Conservation (phyloP, 2,329 filamentous ascomycete species). For the Cordyceps sp. region DNA sequence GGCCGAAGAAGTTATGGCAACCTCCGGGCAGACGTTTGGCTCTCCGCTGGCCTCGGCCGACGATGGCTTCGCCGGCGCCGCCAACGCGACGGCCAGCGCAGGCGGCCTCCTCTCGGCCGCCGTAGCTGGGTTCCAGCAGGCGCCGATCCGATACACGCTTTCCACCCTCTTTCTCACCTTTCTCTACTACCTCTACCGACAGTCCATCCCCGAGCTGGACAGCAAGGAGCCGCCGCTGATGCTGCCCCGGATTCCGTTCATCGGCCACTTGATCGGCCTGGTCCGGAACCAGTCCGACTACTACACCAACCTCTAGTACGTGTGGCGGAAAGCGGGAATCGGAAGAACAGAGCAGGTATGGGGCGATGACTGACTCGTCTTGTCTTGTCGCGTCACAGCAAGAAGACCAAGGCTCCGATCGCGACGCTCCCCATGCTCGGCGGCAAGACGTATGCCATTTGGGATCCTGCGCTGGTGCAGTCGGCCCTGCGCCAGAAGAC, state of each 20-base stretch:
- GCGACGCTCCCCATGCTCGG: slow-evolving; percentile 27
- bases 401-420: slow-evolving; percentile 14
- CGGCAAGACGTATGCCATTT: slow-evolving; percentile 26
- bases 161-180: too few relatives aligned
- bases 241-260: slow-evolving; percentile 1
- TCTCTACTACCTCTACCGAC: slow-evolving; percentile 1
- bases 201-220: neutral
- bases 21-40: too few relatives aligned
- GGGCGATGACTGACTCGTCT: neutral
- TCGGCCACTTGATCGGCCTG: slow-evolving; percentile 25
- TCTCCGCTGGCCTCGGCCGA: too few relatives aligned
- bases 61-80: too few relatives aligned
- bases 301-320: slow-evolving; percentile 7
- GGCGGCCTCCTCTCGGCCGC: too few relatives aligned
- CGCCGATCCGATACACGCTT: too few relatives aligned
- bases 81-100: too few relatives aligned
- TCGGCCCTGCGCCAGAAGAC: slow-evolving; percentile 23
- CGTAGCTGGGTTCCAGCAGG: too few relatives aligned
- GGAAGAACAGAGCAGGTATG: neutral
- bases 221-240: slow-evolving; percentile 1
- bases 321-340: too few relatives aligned
- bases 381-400: slow-evolving; percentile 4
- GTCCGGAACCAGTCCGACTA: slow-evolving; percentile 6
- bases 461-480: slow-evolving; percentile 20
- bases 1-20: too few relatives aligned